Percentiles rank a stretch among this genome's conserved stretches.
phyloP scores from a whole-genome alignment of 2,329 filamentous ascomycete species.

The Parascedosporium putredinis region DNA sequence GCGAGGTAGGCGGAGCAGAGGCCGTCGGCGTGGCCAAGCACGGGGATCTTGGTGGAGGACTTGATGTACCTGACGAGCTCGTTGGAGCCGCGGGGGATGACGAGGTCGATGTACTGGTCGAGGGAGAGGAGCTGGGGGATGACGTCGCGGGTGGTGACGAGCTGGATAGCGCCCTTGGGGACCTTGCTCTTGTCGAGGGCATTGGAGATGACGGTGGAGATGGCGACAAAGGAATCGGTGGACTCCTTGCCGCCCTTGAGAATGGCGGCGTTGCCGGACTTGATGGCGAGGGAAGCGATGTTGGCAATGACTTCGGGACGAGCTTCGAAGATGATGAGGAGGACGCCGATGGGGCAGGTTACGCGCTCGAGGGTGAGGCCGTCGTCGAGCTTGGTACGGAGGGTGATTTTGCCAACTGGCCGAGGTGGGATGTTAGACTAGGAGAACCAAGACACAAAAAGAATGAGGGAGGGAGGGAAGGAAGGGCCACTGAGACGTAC shows the following conservation, averaged over 20 bases:
- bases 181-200: slow-evolving; percentile 65
- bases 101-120: slow-evolving; percentile 83
- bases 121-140: slow-evolving; percentile 80
- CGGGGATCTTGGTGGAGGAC: slow-evolving; percentile 81
- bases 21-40: slow-evolving; percentile 91
- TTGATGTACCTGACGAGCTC: slow-evolving; percentile 88
- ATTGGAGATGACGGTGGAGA: slow-evolving; percentile 71
- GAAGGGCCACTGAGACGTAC: slow-evolving; percentile 35
- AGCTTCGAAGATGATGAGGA: slow-evolving; percentile 96
- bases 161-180: slow-evolving; percentile 78
- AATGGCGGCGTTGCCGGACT: slow-evolving; percentile 94
- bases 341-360: slow-evolving; percentile 90
- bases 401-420: slow-evolving; percentile 70
- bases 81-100: slow-evolving; percentile 85
- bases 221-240: slow-evolving; percentile 86
- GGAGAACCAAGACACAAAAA: too few relatives aligned
- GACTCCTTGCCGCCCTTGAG: slow-evolving; percentile 96
- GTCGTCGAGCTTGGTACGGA: slow-evolving; percentile 79
- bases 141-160: slow-evolving; percentile 85
- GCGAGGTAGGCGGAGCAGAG: slow-evolving; percentile 83
- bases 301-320: slow-evolving; percentile 97
- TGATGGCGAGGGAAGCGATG: slow-evolving; percentile 89
- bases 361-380: slow-evolving; percentile 77
- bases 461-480: slow-evolving; percentile 9
- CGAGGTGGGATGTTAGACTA: neutral